Base-by-base conservation (phyloP, 768 basidiomycete genomes). In the Suillus subalutaceus region DNA sequence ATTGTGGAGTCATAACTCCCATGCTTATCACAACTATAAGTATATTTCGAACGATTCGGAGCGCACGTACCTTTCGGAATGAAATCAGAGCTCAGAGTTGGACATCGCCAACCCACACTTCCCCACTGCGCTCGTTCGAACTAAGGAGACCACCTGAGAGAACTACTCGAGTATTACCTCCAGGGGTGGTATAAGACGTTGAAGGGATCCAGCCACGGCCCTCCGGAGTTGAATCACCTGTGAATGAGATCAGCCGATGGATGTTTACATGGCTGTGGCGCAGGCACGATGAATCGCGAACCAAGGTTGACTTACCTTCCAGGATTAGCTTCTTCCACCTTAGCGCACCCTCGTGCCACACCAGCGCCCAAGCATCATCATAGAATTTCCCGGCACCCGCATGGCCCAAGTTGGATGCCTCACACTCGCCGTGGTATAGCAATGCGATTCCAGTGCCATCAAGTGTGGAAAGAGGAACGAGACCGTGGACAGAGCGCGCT, bases 141-240 rank as follows among this genome's bases (percentile, higher is more conserved):
- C 77, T 73, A 65, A 80, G 62, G 38, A 85, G 65, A 5, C 84
- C 83, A 0, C 84, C 84, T 3, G 77, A 73, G 18, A 84, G 65
- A 3, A 82, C 73, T 10, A 79, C 67, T 38, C 71, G 68, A 0
- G 72, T 74, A 64, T 71, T 60, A 5, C 72, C 74, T 5, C 66
- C 65, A 12, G 65, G 66, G 9, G 68, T 73, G 2, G 70, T 65
- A 38, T 75, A 75, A 1, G 65, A 70, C 1, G 76, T 77, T 0
- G 75, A 67, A 1, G 78, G 72, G 69, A 86, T 82, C 83, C 85
- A 85, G 0, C 84, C 83, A 18, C 83, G 72, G 0, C 78, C 73
- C 38, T 76, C 74, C 4, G 82, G 80, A 0, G 32, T 44, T 7
- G 61, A 50, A 23, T 52, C 43, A 30, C 63, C 66, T 68, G 41